Conservation (phyloP, 495 filamentous ascomycete genomes). For the Penicillium subrubescens region DNA sequence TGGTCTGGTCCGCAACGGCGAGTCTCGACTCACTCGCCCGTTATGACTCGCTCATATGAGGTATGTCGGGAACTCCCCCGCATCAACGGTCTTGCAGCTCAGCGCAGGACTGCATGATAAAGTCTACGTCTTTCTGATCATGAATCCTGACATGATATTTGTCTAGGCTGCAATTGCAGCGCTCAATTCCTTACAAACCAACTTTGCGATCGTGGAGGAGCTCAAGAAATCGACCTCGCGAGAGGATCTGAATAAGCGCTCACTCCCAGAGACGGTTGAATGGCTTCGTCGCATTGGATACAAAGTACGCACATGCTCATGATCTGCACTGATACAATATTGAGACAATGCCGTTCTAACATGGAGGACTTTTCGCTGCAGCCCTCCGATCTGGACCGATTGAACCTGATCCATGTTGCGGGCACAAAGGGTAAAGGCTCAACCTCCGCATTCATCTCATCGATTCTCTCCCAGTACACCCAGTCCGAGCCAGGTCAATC, state of each 20-base stretch:
- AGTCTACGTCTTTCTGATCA: background rate
- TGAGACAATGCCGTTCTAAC: conserved; percentile 10
- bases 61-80: conserved; percentile 25
- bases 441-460: conserved; percentile 54
- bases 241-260: conserved; percentile 63
- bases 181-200: conserved; percentile 89
- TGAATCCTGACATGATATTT: conserved; percentile 10
- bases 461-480: conserved; percentile 61
- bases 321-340: background rate
- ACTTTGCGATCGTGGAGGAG: conserved; percentile 75
- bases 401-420: conserved; percentile 82
- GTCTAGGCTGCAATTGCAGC: conserved; percentile 72
- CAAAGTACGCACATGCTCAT: conserved; percentile 54
- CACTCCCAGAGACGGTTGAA: conserved; percentile 74
- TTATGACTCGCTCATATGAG: conserved; percentile 49
- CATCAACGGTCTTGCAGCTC: background rate
- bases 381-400: conserved; percentile 72
- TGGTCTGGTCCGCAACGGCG: conserved; percentile 27
- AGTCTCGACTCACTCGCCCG: conserved; percentile 35
- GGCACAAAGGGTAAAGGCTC: conserved; percentile 93
- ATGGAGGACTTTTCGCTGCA: conserved; percentile 26
- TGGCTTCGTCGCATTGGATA: conserved; percentile 81
- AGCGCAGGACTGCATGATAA: background rate
- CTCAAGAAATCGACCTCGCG: conserved; percentile 64
- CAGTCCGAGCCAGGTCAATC: conserved; percentile 34